These are phyloP conservation scores for Sicyos baderoa DNA, from an alignment of 306 rosid species.

Conservation along the genomic window DNA sequence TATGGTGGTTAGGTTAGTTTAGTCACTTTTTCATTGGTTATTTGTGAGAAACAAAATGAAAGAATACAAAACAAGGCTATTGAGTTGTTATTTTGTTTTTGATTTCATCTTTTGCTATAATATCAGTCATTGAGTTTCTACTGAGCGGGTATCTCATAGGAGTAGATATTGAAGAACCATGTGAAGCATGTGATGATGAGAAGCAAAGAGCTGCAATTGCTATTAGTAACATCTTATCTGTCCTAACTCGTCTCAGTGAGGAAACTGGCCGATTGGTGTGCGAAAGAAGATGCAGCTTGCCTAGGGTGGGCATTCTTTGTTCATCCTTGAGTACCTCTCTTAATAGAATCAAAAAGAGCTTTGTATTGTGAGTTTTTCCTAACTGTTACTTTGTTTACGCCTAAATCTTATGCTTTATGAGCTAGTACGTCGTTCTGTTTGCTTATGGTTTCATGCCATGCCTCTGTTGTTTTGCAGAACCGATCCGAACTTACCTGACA, in stretches of 20 bases:
- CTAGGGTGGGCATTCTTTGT: conserved; percentile 56
- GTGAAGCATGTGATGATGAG: conserved; percentile 70
- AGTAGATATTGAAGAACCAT: conserved; percentile 50
- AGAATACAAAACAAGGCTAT: no score
- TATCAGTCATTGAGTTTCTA: conserved; percentile 8
- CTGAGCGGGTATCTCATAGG: conserved; percentile 28
- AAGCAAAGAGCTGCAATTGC: conserved; percentile 55
- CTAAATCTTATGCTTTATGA: conserved; percentile 2
- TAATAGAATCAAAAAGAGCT: conserved; percentile 99
- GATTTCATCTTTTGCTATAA: conserved; percentile 5
- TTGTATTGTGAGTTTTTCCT: conserved; percentile 97
- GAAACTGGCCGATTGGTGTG: conserved; percentile 64
- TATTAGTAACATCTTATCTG: conserved; percentile 55
- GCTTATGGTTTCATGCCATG: conserved; percentile 23
- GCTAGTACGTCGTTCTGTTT: conserved; percentile 28
- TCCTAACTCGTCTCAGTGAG: conserved; percentile 70
- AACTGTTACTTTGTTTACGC: conserved; percentile 35
- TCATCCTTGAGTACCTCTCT: conserved; percentile 87
- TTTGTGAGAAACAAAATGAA: no score
- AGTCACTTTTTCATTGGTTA: no score
- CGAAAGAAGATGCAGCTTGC: conserved; percentile 56
- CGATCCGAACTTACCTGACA: conserved; percentile 63
- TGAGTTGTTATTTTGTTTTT: background rate
- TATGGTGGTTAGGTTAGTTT: no score
- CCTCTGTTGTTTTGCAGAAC: conserved; percentile 56